Evolutionary conservation across 2,329 filamentous ascomycete species (phyloP).

Genomic region (Xylaria sp.): DNA sequence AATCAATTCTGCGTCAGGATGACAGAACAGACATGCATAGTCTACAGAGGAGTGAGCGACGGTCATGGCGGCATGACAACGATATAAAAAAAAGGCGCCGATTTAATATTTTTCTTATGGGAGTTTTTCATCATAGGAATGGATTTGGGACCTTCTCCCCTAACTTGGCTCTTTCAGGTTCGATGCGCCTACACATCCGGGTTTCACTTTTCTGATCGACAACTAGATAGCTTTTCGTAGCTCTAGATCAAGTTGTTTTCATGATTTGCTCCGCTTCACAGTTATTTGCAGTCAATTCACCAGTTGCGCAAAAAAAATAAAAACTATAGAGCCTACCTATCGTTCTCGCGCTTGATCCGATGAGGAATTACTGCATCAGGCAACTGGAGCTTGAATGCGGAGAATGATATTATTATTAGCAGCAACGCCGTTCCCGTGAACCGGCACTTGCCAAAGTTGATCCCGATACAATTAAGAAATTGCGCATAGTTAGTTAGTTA

Average conservation of each 20-base stretch:
- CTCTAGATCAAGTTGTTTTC: not conserved
- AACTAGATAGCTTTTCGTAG: no score
- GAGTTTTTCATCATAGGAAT: not conserved
- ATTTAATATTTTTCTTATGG: not conserved
- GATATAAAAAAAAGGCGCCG: not conserved
- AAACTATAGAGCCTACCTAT: not conserved
- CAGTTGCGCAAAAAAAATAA: not conserved
- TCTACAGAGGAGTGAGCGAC: not conserved
- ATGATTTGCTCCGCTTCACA: not conserved
- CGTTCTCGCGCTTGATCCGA: conserved; percentile 22
- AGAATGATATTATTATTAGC: conserved; percentile 11
- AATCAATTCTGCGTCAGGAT: not conserved
- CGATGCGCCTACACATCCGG: not conserved
- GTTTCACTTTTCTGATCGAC: not conserved
- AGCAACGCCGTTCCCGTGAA: not conserved
- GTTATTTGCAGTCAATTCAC: not conserved
- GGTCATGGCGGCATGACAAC: conserved; percentile 1
- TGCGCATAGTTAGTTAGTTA: not conserved
- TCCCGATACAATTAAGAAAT: not conserved
- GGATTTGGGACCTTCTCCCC: not conserved
- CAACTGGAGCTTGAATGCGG: conserved; percentile 30
- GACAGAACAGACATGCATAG: not conserved
- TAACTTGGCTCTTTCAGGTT: not conserved
- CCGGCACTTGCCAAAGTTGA: not conserved
- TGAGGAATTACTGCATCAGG: conserved; percentile 35